Percentiles rank a stretch among this genome's conserved stretches.
Conservation (phyloP, 2,329 filamentous ascomycete genomes). For the Penicillium sp. region DNA sequence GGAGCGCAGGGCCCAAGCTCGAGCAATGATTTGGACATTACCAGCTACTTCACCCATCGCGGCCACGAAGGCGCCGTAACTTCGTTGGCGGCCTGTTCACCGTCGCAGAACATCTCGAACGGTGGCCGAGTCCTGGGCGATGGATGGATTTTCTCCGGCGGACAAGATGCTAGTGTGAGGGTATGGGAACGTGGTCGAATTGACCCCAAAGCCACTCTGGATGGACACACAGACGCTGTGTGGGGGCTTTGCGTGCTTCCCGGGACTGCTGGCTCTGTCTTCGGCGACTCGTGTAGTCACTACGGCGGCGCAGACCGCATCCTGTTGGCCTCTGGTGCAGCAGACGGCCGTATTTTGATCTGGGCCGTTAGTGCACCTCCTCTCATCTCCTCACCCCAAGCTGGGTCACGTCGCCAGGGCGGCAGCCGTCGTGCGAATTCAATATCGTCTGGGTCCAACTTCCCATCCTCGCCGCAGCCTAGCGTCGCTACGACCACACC, state of each 20-base stretch:
- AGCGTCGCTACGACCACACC: conserved; percentile 80
- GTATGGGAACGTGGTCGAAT: conserved; percentile 95
- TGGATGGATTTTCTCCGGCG: conserved; percentile 97
- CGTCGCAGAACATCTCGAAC: conserved; percentile 83
- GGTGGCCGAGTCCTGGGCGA: conserved; percentile 85
- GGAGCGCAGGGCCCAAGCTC: conserved; percentile 53
- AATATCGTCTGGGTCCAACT: conserved; percentile 90
- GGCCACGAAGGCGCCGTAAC: conserved; percentile 91
- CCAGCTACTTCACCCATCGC: conserved; percentile 90
- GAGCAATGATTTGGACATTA: conserved; percentile 81
- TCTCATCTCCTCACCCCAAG: conserved; percentile 76
- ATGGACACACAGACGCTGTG: conserved; percentile 92
- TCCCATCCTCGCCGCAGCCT: conserved; percentile 85
- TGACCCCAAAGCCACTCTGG: conserved; percentile 89
- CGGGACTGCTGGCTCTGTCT: conserved; percentile 73
- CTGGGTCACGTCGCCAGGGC: conserved; percentile 66
- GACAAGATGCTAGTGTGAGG: conserved; percentile 86
- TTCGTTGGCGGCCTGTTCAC: conserved; percentile 80
- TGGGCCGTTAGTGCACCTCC: conserved; percentile 94
- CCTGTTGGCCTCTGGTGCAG: conserved; percentile 83
- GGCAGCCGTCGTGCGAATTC: conserved; percentile 85
- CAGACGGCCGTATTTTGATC: conserved; percentile 86
- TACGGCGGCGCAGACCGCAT: conserved; percentile 83
- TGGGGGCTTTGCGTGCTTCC: conserved; percentile 95
- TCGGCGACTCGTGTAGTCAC: conserved; percentile 67